These are phyloP conservation scores for Ottelia alismoides DNA, from an alignment of 106 monocot species.

Conservation along the genomic window DNA sequence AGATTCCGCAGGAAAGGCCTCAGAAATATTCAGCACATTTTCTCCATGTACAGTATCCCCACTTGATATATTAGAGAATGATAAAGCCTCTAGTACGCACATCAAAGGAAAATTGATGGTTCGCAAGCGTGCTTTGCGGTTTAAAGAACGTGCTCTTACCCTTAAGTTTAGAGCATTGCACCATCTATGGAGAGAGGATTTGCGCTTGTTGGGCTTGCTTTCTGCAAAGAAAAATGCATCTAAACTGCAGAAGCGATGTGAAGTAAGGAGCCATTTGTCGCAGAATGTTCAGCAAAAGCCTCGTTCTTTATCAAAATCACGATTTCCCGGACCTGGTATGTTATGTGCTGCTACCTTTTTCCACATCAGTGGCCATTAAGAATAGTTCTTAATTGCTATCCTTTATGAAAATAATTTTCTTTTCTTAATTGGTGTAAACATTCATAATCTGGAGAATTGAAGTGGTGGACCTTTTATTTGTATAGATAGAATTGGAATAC, in stretches of 20 bases:
- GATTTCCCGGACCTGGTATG: conserved; percentile 41
- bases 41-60: conserved; percentile 4
- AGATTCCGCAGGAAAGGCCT: conserved; percentile 27
- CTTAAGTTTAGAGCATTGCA: conserved; percentile 55
- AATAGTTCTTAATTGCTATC: too few relatives aligned
- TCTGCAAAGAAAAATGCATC: conserved; percentile 33
- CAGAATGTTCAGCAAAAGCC: conserved; percentile 38
- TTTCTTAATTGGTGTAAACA: too few relatives aligned
- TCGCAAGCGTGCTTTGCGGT: conserved; percentile 28
- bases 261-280: conserved; percentile 22
- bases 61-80: conserved; percentile 9
- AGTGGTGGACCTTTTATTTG: too few relatives aligned
- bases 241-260: conserved; percentile 53
- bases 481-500: too few relatives aligned
- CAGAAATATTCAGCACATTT: conserved; percentile 17
- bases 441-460: too few relatives aligned
- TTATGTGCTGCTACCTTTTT: too few relatives aligned
- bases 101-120: conserved; percentile 30
- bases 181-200: conserved; percentile 77
- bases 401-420: too few relatives aligned
- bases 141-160: conserved; percentile 56
- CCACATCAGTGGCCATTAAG: too few relatives aligned
- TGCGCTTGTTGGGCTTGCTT: conserved; percentile 35
- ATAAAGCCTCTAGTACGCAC: conserved; percentile 16
- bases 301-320: conserved; percentile 28